A percentile compares a stretch with the other conserved stretches of the same genome.
These are phyloP conservation scores for Xylaria acuta DNA, from an alignment of 495 filamentous ascomycete genomes.

Conservation along the genomic window DNA sequence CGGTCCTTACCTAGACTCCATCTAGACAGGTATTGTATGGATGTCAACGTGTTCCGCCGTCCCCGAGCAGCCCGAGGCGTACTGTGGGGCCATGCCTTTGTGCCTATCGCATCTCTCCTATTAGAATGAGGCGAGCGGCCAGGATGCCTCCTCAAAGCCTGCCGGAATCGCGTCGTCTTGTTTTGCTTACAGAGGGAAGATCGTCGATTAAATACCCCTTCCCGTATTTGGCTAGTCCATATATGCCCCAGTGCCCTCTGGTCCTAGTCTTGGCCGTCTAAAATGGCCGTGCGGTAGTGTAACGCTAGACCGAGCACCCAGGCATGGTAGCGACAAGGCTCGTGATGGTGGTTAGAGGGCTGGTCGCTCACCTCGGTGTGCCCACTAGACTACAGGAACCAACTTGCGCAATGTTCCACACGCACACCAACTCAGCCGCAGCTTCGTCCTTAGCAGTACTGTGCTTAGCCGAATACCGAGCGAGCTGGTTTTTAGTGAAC, in stretches of 20 bases:
- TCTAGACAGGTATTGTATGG: background rate
- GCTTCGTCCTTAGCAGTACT: background rate
- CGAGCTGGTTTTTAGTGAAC: background rate
- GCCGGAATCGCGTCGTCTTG: constrained; percentile 8
- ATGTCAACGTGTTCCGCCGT: background rate
- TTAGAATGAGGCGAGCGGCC: constrained; percentile 1
- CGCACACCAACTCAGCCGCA: background rate
- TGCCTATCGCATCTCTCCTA: background rate
- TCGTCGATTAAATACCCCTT: constrained; percentile 5
- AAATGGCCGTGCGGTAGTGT: constrained; percentile 9
- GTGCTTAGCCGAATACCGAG: constrained; percentile 12
- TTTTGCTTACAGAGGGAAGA: constrained; percentile 2
- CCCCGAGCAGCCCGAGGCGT: constrained; percentile 7
- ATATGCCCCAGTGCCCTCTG: background rate
- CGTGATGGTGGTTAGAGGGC: background rate
- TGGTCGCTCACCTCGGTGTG: constrained; percentile 13
- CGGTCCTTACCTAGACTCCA: background rate
- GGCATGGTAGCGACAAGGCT: background rate
- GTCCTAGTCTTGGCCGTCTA: background rate
- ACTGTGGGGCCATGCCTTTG: background rate
- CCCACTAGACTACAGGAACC: background rate
- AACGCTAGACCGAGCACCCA: background rate
- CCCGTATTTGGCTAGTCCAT: background rate
- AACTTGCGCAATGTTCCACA: constrained; percentile 14
- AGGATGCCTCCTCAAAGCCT: background rate